These are phyloP conservation scores for Astrephomene gubernaculifera DNA, from an alignment of 139 green algal species.

Conservation along the genomic window DNA sequence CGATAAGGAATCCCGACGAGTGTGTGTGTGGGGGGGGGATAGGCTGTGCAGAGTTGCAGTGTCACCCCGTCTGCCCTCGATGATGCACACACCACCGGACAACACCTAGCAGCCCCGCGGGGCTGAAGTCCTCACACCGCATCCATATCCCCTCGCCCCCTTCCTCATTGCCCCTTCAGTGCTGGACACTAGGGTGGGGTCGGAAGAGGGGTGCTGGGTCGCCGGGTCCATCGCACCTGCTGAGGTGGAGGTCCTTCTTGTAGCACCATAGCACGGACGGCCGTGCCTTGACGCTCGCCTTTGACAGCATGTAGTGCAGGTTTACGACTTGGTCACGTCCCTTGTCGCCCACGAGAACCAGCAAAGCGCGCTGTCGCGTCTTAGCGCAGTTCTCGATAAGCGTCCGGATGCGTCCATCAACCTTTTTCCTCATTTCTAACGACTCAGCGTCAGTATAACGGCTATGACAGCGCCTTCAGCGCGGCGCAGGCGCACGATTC, in stretches of 20 bases:
- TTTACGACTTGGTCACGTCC: conserved; percentile 97
- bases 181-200: too few species aligned
- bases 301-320: conserved; percentile 98
- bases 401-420: conserved; percentile 95
- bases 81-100: too few species aligned
- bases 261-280: conserved; percentile 99
- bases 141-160: too few species aligned
- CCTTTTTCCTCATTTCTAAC: conserved; percentile 97
- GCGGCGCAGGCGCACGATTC: background rate
- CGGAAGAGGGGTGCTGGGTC: too few species aligned
- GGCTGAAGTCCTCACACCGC: too few species aligned
- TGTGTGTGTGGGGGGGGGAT: too few species aligned
- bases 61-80: too few species aligned
- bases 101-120: too few species aligned
- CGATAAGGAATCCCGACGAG: too few species aligned
- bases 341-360: conserved; percentile 98
- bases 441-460: background rate
- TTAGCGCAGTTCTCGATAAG: conserved; percentile 98
- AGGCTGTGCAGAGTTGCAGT: too few species aligned
- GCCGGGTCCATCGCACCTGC: conserved; percentile 85
- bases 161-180: too few species aligned
- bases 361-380: conserved; percentile 87
- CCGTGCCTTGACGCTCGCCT: conserved; percentile 93
- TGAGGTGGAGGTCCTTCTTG: conserved; percentile 98
- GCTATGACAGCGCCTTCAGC: background rate